Evolutionary conservation across 139 green algal species (phyloP).

Genomic region (Axilococcus clingmanii): DNA sequence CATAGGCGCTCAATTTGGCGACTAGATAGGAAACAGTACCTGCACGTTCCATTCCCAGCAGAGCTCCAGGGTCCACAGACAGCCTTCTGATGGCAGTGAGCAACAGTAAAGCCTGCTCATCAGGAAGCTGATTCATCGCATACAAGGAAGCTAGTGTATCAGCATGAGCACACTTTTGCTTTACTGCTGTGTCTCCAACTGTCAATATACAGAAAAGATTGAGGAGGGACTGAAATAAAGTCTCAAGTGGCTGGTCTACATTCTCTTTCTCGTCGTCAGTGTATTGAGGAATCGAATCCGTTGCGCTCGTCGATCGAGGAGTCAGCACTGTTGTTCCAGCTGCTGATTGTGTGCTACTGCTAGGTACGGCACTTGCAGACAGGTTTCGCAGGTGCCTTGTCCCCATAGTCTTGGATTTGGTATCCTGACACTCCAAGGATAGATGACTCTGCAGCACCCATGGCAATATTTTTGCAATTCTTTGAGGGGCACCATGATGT

Average conservation of each 20-base stretch:
- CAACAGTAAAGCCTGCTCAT: conserved; percentile 7
- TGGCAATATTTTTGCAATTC: conserved; percentile 9
- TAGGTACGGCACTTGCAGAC: no score
- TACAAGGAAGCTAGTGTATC: conserved; percentile 11
- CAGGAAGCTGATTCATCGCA: conserved; percentile 2
- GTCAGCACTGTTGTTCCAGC: background rate
- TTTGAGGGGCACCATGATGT: conserved; percentile 11
- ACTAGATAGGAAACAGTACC: conserved; percentile 36
- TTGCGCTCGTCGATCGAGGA: no score
- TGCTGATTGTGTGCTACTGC: background rate
- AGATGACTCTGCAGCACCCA: conserved; percentile 14
- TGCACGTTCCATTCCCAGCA: conserved; percentile 31
- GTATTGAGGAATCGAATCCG: no score
- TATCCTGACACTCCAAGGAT: no score
- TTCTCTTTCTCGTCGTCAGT: background rate
- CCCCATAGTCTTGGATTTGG: background rate
- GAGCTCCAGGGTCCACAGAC: conserved; percentile 36
- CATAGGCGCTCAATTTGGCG: conserved; percentile 14
- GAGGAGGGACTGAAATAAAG: background rate
- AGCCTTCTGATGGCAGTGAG: conserved; percentile 15
- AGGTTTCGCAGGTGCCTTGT: no score
- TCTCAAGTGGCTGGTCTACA: background rate
- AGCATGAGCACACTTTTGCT: conserved; percentile 37
- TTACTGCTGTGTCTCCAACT: conserved; percentile 52
- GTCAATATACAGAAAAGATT: conserved; percentile 15